Conservation (phyloP, 179 eudicot genomes). For the Spergularia azorica region DNA sequence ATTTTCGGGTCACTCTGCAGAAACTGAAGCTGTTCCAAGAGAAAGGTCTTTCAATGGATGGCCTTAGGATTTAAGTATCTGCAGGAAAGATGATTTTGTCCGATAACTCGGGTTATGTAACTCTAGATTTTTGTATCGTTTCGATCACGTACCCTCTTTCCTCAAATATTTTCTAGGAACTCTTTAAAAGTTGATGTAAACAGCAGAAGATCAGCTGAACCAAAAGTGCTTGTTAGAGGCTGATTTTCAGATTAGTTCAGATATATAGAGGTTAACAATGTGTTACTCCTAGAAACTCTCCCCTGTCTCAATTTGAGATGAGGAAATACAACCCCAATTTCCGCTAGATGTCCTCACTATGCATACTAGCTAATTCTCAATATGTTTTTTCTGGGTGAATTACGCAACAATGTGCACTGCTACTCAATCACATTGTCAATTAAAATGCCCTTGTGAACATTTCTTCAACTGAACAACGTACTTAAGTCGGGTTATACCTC, state of each 20-base stretch:
- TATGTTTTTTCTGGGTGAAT: too few species aligned
- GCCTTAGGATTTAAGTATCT: slow-evolving; percentile 36
- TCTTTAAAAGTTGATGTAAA: background rate
- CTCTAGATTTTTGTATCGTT: slow-evolving; percentile 16
- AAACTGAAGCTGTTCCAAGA: slow-evolving; percentile 75
- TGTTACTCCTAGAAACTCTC: background rate
- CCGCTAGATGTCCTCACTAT: too few species aligned
- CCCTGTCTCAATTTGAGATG: background rate
- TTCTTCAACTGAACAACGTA: too few species aligned
- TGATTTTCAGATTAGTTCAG: background rate
- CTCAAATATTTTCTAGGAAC: background rate
- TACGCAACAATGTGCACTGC: too few species aligned
- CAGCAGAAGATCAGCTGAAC: slow-evolving; percentile 7
- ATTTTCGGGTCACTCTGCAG: slow-evolving; percentile 39
- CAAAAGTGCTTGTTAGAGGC: slow-evolving; percentile 5
- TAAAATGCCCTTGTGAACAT: too few species aligned
- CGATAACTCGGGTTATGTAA: slow-evolving; percentile 5
- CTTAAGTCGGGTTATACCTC: too few species aligned
- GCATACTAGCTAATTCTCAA: too few species aligned
- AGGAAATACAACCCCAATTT: too few species aligned
- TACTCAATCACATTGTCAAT: too few species aligned
- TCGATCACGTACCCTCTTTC: background rate
- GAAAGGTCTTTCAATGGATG: slow-evolving; percentile 47
- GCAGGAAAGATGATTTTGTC: slow-evolving; percentile 13
- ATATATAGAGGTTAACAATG: background rate